These are phyloP conservation scores for Pythium phragmitis DNA, from an alignment of 352 stramenopile species.

Conservation along the genomic window DNA sequence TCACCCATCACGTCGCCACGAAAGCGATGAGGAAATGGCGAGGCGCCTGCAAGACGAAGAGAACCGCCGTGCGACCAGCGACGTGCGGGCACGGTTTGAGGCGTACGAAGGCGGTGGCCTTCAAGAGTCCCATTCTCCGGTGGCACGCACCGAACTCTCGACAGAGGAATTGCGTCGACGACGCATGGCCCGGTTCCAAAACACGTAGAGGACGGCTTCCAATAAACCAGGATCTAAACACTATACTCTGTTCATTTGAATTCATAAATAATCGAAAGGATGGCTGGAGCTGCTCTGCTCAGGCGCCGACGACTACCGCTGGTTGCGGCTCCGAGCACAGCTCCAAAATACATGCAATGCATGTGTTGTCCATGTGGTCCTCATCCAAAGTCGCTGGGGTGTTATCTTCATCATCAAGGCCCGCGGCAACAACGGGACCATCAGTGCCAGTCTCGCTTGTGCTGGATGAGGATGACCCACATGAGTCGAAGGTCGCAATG, in stretches of 20 bases:
- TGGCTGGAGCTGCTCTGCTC: background rate
- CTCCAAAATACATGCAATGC: constrained; percentile 16
- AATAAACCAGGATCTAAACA: background rate
- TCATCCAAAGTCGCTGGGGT: background rate
- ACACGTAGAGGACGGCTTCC: constrained; percentile 14
- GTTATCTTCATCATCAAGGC: background rate
- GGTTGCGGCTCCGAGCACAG: constrained; percentile 8
- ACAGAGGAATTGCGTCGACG: constrained; percentile 34
- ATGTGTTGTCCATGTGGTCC: constrained; percentile 1
- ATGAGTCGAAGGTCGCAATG: constrained; percentile 28
- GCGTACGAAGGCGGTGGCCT: constrained; percentile 7
- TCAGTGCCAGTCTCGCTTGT: background rate
- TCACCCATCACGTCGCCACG: background rate
- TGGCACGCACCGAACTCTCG: constrained; percentile 9
- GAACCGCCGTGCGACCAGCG: constrained; percentile 5
- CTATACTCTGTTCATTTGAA: background rate
- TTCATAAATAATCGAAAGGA: constrained; percentile 5
- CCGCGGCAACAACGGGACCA: too few species aligned
- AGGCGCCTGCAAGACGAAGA: constrained; percentile 33
- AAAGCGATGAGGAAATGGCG: constrained; percentile 28
- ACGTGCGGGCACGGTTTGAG: constrained; percentile 14
- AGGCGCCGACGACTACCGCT: background rate
- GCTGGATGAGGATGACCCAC: background rate
- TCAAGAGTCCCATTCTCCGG: background rate
- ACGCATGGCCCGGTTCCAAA: constrained; percentile 29